Conservation (phyloP, 2,329 filamentous ascomycete species). For the Trichoderma atroviride region DNA sequence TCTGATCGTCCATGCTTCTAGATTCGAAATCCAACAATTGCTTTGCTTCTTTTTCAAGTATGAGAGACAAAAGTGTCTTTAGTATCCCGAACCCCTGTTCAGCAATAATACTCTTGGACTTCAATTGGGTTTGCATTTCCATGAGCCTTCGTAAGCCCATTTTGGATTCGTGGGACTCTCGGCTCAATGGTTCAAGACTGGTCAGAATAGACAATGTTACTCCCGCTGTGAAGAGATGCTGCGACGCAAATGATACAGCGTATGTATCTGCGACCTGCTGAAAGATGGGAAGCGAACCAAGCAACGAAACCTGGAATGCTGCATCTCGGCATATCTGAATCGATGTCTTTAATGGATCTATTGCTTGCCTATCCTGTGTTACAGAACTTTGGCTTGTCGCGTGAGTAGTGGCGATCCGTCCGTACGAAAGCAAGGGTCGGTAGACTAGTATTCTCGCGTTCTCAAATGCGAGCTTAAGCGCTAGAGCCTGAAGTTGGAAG, state of each 20-base stretch:
- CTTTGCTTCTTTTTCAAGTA: neutral
- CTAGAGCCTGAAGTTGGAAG: neutral
- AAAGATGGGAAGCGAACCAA: neutral
- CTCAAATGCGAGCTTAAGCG: neutral
- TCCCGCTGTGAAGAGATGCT: neutral
- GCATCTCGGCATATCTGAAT: neutral
- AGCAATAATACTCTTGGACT: neutral
- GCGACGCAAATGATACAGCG: neutral
- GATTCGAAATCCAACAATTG: neutral
- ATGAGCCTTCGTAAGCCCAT: neutral
- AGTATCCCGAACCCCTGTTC: neutral
- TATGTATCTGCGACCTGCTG: neutral
- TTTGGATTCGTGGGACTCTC: neutral
- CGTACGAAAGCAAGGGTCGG: neutral
- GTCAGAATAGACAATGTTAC: neutral
- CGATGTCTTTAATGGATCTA: neutral
- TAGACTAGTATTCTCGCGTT: neutral
- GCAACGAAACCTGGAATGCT: neutral
- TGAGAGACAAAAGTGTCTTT: neutral
- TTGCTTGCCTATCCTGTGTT: neutral
- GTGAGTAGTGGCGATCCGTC: neutral
- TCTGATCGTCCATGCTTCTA: neutral
- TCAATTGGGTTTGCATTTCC: neutral
- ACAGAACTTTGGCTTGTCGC: neutral
- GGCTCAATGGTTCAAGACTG: neutral